Conservation (phyloP, 2,329 filamentous ascomycete species). For the Sporothrix globosa region DNA sequence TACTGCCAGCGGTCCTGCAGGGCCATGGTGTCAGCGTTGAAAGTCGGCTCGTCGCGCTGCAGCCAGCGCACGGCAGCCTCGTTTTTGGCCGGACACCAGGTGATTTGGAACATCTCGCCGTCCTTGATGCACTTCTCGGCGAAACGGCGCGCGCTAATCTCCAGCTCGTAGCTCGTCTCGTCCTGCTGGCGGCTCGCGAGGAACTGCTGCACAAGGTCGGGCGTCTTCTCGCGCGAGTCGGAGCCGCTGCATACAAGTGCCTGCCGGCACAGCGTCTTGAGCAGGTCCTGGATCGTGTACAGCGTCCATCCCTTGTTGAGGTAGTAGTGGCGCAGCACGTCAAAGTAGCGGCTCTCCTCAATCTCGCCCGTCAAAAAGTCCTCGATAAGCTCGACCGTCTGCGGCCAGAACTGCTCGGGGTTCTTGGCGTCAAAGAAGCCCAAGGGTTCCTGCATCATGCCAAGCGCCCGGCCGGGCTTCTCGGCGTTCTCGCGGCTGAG, state of each 20-base stretch:
- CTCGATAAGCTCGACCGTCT: constrained; percentile 83
- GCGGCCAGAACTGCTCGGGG: constrained; percentile 75
- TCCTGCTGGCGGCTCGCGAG: constrained; percentile 78
- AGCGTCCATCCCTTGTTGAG: constrained; percentile 88
- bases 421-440: constrained; percentile 74
- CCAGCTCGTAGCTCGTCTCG: constrained; percentile 84
- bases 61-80: constrained; percentile 74
- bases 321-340: constrained; percentile 89
- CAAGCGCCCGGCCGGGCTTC: constrained; percentile 82
- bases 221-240: constrained; percentile 90
- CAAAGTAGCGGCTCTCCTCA: constrained; percentile 83
- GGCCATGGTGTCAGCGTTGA: constrained; percentile 87
- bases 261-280: constrained; percentile 78
- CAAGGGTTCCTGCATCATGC: constrained; percentile 76
- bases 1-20: constrained; percentile 86
- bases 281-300: constrained; percentile 88
- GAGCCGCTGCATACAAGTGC: constrained; percentile 80
- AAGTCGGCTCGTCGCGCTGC: constrained; percentile 71
- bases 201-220: constrained; percentile 87
- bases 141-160: constrained; percentile 87
- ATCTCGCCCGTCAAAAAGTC: constrained; percentile 81
- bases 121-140: constrained; percentile 93
- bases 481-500: constrained; percentile 71
- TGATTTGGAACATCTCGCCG: constrained; percentile 85
- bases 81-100: constrained; percentile 72